Base-by-base conservation (phyloP, 2,329 filamentous ascomycete species). In the Metarhizium robertsii region DNA sequence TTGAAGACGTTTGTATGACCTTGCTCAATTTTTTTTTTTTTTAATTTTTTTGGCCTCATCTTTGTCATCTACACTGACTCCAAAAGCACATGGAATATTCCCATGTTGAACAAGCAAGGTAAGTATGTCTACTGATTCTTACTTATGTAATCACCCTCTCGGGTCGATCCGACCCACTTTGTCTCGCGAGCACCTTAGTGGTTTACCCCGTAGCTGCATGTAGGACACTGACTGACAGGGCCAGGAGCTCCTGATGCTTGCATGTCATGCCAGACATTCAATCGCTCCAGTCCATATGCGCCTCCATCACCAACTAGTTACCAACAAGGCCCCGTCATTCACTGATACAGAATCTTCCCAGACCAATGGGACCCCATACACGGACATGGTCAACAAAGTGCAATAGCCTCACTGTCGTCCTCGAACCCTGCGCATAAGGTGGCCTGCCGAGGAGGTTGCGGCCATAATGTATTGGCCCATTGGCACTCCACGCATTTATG, bases 401-500 rank as follows among this genome's bases (percentile, higher is more conserved):
- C 50, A 50, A 61, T 60, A 53, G 59, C 58, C 55, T 58, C 62
- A 57, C 55, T 60, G 53, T 59, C 53, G 20, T 45, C 50, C 20
- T 29, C 55, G 56, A 60, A 57, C 57, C 55, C 54, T 38, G 46
- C 56, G 55, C 55, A 54, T 56, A 45, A 46, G 40, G 47, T 42
- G 51, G 55, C 59, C 59, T 58, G 60, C 62, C 64, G 61, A 62
- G 60, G 61, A 61, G 63, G 59, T 61, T 61, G 59, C 61, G 58
- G 59, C 57, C 67, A 77, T 75, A 78, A 95, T 94, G 90, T 95
- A 95, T 80, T 95, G 90, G 90, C 90, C 90, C 67, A 83, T 91
- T 71, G 89, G 88, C 71, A 88, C 88, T 69, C 88, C 90, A 67
- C 85, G 86, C 70, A 85, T 92, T 70, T 92, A 90, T 76, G 86